Evolutionary conservation across 2,329 filamentous ascomycete species (phyloP).

Genomic region (Aspergillus sp.): DNA sequence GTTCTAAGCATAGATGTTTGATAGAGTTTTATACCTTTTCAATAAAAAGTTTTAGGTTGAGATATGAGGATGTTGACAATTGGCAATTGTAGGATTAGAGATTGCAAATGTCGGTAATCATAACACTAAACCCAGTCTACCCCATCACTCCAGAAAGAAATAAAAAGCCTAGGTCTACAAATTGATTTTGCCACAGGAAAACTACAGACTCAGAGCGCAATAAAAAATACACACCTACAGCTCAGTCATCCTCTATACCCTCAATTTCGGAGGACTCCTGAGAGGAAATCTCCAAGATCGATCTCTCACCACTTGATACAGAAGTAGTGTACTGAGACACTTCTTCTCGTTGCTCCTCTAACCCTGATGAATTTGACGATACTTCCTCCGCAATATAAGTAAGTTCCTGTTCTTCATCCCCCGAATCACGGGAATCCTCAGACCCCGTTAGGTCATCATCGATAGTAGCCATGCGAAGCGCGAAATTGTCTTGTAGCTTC

Average conservation of each 20-base stretch:
- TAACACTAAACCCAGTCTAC: too few relatives aligned
- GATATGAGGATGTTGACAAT: too few relatives aligned
- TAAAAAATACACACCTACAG: not conserved
- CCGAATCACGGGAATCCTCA: slow-evolving; percentile 12
- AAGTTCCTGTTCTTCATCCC: not conserved
- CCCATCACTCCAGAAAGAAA: too few relatives aligned
- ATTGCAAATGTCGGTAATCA: too few relatives aligned
- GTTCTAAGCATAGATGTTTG: too few relatives aligned
- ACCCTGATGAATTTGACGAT: not conserved
- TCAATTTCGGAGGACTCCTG: not conserved
- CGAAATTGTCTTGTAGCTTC: slow-evolving; percentile 70
- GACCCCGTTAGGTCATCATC: slow-evolving; percentile 37
- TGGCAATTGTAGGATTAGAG: too few relatives aligned
- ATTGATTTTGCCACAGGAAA: too few relatives aligned
- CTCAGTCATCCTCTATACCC: not conserved
- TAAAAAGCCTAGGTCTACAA: too few relatives aligned
- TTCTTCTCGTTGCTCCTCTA: not conserved
- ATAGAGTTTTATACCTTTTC: too few relatives aligned
- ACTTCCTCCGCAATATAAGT: not conserved
- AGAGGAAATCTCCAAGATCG: not conserved
- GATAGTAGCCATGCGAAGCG: slow-evolving; percentile 63
- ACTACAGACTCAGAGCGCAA: not conserved
- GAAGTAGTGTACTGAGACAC: not conserved
- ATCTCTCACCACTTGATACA: not conserved
- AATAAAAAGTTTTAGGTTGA: too few relatives aligned